Conservation (phyloP, 176 grass and related monocot genomes). For the Tillandsia leiboldiana region DNA sequence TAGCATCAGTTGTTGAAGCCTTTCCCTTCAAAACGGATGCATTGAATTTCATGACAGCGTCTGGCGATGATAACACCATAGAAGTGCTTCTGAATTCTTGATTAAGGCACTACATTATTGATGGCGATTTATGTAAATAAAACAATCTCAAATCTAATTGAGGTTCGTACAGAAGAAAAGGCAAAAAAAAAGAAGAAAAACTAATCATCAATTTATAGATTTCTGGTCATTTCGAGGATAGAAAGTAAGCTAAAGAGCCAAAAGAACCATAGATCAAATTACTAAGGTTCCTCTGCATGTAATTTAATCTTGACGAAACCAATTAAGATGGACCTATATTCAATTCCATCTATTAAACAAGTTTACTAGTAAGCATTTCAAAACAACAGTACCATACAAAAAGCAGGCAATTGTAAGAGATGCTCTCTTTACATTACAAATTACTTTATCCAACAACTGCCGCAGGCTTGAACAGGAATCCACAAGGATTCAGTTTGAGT, state of each 20-base stretch:
- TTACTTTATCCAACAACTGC: no score
- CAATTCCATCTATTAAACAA: no score
- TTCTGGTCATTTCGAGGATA: neutral
- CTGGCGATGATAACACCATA: neutral
- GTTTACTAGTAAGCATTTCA: no score
- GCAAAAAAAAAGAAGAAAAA: neutral
- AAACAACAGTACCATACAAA: no score
- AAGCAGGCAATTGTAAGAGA: no score
- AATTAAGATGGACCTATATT: no score
- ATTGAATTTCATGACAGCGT: no score
- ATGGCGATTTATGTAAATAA: neutral
- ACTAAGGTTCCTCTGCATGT: neutral
- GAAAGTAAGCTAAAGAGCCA: neutral
- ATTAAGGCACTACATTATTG: neutral
- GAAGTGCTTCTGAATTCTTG: neutral
- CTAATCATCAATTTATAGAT: neutral
- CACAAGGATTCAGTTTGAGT: neutral
- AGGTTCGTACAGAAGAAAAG: neutral
- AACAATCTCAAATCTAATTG: neutral
- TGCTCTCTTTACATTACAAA: no score
- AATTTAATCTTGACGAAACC: neutral
- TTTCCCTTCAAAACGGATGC: neutral
- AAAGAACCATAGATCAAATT: neutral
- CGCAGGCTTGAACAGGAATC: neutral
- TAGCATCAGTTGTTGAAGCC: neutral